Base-by-base conservation (phyloP, 768 basidiomycete species). In the Leccinum barrowsii region DNA sequence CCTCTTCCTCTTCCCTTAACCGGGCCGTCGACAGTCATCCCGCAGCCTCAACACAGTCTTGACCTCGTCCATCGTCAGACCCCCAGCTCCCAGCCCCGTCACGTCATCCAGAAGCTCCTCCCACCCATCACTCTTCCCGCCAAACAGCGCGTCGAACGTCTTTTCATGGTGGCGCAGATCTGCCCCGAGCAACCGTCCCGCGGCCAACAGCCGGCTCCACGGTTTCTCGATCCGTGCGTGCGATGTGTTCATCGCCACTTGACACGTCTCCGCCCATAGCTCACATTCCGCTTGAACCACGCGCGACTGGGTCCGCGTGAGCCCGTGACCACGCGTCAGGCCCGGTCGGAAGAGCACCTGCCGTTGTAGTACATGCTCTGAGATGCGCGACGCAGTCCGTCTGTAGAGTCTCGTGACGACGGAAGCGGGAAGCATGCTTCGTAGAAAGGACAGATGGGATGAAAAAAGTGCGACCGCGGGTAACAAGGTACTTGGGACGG, bases 201-300 rank as follows among this genome's bases (percentile, higher is more conserved):
- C 87, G 56, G 88, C 85, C 17, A 89, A 68, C 37, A 95, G 76
- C 56, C 79, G 79, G 52, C 81, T 75, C 94, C 95, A 96, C 3
- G 92, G 90, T 0, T 80, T 82, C 67, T 89, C 87, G 1, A 87
- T 80, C 17, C 85, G 80, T 54, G 72, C 75, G 63, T 70, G 78
- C 19, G 72, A 71, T n/a, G 63, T 64, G n/a, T 60, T 68, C 40
- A 93, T 73, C 2, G 85, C 87, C 21, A 76, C 73, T 26, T 83
- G 81, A 58, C 86, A 90, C 7, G 90, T 88, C 73, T 92, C 89
- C 5, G 87, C 79, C 94, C 94, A 94, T 50, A 92, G 78, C 67
- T 86, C 81, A 76, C 84, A 85, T 71, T 98, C 94, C 1, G 82
- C 81, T 21, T 77, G 77, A 21, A 96, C 79, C 21, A 76, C 74